These are phyloP conservation scores for Dictyostelium citrinum DNA, from an alignment of 78 protist genomes.

Conservation along the genomic window DNA sequence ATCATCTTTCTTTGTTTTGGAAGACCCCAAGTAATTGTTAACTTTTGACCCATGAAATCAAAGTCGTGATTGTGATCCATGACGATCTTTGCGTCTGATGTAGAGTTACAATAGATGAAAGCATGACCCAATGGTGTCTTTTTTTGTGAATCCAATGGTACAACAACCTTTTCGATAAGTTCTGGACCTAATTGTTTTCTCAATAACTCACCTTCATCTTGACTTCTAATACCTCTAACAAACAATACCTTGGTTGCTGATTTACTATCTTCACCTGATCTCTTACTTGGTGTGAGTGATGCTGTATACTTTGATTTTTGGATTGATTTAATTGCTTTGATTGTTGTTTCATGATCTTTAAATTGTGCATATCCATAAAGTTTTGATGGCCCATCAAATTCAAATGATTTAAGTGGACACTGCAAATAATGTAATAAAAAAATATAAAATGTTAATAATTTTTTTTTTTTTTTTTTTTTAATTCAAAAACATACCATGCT, in stretches of 20 bases:
- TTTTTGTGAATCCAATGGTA: slow-evolving; percentile 64
- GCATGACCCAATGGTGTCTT: slow-evolving; percentile 66
- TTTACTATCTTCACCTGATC: background rate
- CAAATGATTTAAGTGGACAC: slow-evolving; percentile 56
- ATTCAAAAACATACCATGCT: slow-evolving; percentile 12
- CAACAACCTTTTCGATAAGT: slow-evolving; percentile 43
- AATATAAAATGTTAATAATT: background rate
- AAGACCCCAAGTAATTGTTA: slow-evolving; percentile 43
- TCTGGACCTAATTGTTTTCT: slow-evolving; percentile 47
- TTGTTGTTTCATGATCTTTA: slow-evolving; percentile 74
- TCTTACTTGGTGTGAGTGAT: slow-evolving; percentile 44
- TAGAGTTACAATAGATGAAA: slow-evolving; percentile 49
- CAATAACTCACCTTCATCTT: slow-evolving; percentile 42
- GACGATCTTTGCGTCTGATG: slow-evolving; percentile 31
- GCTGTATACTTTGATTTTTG: slow-evolving; percentile 69
- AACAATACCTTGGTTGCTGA: slow-evolving; percentile 57
- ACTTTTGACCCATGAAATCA: slow-evolving; percentile 30
- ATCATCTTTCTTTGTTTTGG: slow-evolving; percentile 42
- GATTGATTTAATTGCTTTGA: slow-evolving; percentile 63
- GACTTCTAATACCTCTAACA: slow-evolving; percentile 35
- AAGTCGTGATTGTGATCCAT: slow-evolving; percentile 5
- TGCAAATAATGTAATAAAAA: background rate
- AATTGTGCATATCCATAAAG: slow-evolving; percentile 52
- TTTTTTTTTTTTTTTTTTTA: background rate
- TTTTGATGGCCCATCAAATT: slow-evolving; percentile 36